Base-by-base conservation (phyloP, 768 basidiomycete species). In the Termitomyces sp. region DNA sequence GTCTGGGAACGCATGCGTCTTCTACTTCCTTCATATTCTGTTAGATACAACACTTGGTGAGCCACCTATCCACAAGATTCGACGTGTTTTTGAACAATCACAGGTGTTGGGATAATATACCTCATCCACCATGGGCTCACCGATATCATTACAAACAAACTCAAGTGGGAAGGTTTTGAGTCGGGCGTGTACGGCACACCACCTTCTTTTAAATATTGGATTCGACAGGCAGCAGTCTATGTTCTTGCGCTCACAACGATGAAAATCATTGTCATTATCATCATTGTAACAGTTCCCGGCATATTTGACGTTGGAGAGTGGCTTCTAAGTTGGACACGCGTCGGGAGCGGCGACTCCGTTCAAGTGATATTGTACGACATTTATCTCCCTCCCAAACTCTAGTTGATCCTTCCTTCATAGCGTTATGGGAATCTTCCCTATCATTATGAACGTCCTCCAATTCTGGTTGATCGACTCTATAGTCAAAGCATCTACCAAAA, bases 391-490 rank as follows among this genome's bases (percentile, higher is more conserved):
- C 12, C 16, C n/a, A 14, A 8, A 18, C 50, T 37, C 26, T 7
- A 26, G 20, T 47, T 60, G 67, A 56, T 58, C 20, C 36, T 24
- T 24, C 5, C 24, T 58, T 60, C 20, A 47, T 62, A 93, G 90
- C 64, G 88, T 88, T 24, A 95, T 98, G 92, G 92, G 93, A 53
- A 71, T 96, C 52, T 94, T 95, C 74, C 95, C 94, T 0, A 89
- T 91, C 63, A 74, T 86, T 43, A 92, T 93, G 91, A 94, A 94
- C 70, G 74, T 93, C 37, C 64, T 93, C 12, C 96, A 98, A 69
- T 98, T 98, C 80, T 95, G 95, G 86, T 76, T 97, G 51, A 95
- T 97, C 57, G 93, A 97, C 73, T 89, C 91, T 0, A 94, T 95
- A 53, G 91, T 95, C 68, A 95, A 95, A 73, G 87, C 87, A 1